Evolutionary conservation across 148 eudicot species (phyloP).

Genomic region (Rhododendron henanense): DNA sequence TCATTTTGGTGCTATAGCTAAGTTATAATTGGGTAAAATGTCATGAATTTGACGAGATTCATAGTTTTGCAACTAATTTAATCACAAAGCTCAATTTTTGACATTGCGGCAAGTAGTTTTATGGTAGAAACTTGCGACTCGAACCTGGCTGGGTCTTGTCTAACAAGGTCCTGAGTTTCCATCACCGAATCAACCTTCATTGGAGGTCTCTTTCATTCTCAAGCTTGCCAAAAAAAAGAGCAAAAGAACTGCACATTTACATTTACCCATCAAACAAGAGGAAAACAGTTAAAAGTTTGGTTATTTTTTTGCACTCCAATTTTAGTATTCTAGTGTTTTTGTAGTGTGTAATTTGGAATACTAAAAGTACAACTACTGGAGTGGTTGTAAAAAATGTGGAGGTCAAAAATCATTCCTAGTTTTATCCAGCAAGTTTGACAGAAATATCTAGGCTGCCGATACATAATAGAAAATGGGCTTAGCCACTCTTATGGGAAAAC

Average conservation of each 20-base stretch:
- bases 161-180: background rate
- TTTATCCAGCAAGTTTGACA: background rate
- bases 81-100: too few species aligned
- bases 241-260: background rate
- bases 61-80: too few species aligned
- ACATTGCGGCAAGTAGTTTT: too few species aligned
- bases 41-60: too few species aligned
- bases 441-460: background rate
- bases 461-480: background rate
- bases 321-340: too few species aligned
- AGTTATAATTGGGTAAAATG: too few species aligned
- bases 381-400: background rate
- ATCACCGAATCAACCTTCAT: background rate
- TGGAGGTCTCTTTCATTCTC: background rate
- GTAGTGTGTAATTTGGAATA: background rate
- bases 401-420: background rate
- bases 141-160: too few species aligned
- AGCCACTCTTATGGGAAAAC: background rate
- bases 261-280: background rate
- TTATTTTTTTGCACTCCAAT: background rate
- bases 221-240: background rate
- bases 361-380: background rate
- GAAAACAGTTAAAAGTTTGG: background rate
- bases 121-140: too few species aligned
- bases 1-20: too few species aligned